phyloP scores from a whole-genome alignment of 441 rosid genomes.

The Pelargonium myrrhifolium region DNA sequence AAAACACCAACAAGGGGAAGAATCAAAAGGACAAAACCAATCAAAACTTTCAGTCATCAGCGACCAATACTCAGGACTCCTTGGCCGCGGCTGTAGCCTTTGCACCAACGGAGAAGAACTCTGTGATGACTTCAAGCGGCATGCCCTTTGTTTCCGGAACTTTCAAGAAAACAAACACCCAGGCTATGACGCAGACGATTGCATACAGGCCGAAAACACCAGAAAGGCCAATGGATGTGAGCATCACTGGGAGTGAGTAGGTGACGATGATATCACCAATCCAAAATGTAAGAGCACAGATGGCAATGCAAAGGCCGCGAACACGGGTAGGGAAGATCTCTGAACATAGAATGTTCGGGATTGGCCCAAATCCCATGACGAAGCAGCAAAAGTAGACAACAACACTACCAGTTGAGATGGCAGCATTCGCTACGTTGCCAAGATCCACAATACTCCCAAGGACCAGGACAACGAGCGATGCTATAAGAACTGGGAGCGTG shows the following conservation, averaged over 20 bases:
- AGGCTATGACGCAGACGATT: slow-evolving; percentile 51
- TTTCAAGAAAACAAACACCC: slow-evolving; percentile 69
- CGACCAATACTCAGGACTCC: background rate
- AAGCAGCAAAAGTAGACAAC: slow-evolving; percentile 86
- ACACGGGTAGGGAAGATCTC: slow-evolving; percentile 99
- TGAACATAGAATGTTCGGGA: slow-evolving; percentile 86
- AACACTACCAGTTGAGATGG: slow-evolving; percentile 66
- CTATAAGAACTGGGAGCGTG: slow-evolving; percentile 70
- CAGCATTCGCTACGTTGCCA: slow-evolving; percentile 50
- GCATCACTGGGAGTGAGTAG: slow-evolving; percentile 44
- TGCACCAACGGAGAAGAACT: background rate
- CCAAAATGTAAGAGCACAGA: slow-evolving; percentile 85
- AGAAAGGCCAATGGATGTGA: slow-evolving; percentile 43
- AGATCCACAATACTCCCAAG: slow-evolving; percentile 39
- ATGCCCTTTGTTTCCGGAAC: slow-evolving; percentile 98
- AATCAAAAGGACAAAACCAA: background rate
- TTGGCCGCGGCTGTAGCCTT: background rate
- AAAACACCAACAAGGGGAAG: background rate
- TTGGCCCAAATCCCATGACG: slow-evolving; percentile 87
- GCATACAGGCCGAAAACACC: slow-evolving; percentile 81
- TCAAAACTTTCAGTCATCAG: background rate
- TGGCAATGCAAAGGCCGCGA: slow-evolving; percentile 87
- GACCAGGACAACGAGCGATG: slow-evolving; percentile 54
- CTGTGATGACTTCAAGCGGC: slow-evolving; percentile 65
- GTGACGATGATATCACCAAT: slow-evolving; percentile 68